Evolutionary conservation across 2,329 filamentous ascomycete genomes (phyloP), one percentile per base, ranked within the genome.

Genomic region (Fusarium oxysporum): DNA sequence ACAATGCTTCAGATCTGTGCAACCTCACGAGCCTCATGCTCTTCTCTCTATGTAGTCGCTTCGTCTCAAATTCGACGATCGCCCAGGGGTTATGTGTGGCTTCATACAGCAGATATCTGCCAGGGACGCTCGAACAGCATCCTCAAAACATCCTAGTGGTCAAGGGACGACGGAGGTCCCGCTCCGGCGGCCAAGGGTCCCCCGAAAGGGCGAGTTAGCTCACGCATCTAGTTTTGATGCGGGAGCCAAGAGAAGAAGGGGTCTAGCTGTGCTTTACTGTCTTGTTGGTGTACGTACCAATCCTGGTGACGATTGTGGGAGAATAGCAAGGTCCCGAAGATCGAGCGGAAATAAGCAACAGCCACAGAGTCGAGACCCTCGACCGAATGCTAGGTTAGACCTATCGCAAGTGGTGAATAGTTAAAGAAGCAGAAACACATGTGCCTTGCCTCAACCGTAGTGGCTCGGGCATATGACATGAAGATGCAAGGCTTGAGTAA

Each of bases 1-100:
- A 71, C 62, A 68, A 44, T 44, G 43, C 67, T 58, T 55, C 25
- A 65, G 56, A 71, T 62, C 56, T 66, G 56, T 71, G 43, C 30
- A 51, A 62, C 66, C 56, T 35, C n/a, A 47, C 48, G 30, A 73
- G 48, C 67, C 56, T 60, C 65, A 53, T 50, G 45, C 33, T 35
- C 54, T 54, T 41, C 25, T 43, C 30, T 50, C 28, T n/a, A n/a
- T n/a, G 14, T 12, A 17, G 21, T 32, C 40, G 40, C 23, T 37
- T 45, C n/a, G 44, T 35, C 33, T 48, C 44, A 43, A 61, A 53
- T 48, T 54, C 16, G 30, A 57, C 35, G 25, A 61, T 63, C 38
- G 17, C 21, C 19, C 32, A 57, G 54, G 65, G 48, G 32, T 41
- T 59, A 54, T 38, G 35, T 57, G 61, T 59, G 43, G 62, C 43